These are phyloP conservation scores for Lyophyllum shimeji DNA, from an alignment of 768 basidiomycete species.

Conservation along the genomic window DNA sequence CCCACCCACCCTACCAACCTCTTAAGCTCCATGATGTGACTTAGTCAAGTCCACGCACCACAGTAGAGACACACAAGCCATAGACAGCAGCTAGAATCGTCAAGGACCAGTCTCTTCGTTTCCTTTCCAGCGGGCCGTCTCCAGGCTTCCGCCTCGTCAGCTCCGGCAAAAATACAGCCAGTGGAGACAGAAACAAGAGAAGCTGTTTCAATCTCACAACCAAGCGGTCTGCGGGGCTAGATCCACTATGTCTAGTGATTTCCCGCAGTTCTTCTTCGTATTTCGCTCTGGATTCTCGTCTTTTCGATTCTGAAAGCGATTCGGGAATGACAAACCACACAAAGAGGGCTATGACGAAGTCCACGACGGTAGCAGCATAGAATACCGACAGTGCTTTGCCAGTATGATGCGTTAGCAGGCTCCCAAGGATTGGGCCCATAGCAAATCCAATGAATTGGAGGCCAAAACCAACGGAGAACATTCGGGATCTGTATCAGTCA, in stretches of 20 bases:
- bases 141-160: constrained; percentile 17
- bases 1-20: constrained; percentile 47
- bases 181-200: constrained; percentile 69
- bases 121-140: constrained; percentile 38
- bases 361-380: constrained; percentile 57
- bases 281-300: constrained; percentile 36
- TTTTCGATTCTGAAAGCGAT: constrained; percentile 58
- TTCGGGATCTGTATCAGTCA: constrained; percentile 59
- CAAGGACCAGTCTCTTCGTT: constrained; percentile 64
- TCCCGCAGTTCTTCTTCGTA: constrained; percentile 33
- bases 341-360: constrained; percentile 47
- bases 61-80: constrained; percentile 46
- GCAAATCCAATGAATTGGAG: constrained; percentile 74
- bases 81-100: constrained; percentile 53
- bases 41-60: constrained; percentile 31
- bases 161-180: constrained; percentile 61
- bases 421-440: constrained; percentile 73
- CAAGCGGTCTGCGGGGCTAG: constrained; percentile 16
- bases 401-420: constrained; percentile 58
- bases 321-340: constrained; percentile 73
- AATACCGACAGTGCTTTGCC: constrained; percentile 63
- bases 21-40: background rate
- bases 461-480: constrained; percentile 66
- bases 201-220: constrained; percentile 43
- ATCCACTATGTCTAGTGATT: constrained; percentile 13